Conservation (phyloP, 208 protist species). For the Acanthamoeba royreba region DNA sequence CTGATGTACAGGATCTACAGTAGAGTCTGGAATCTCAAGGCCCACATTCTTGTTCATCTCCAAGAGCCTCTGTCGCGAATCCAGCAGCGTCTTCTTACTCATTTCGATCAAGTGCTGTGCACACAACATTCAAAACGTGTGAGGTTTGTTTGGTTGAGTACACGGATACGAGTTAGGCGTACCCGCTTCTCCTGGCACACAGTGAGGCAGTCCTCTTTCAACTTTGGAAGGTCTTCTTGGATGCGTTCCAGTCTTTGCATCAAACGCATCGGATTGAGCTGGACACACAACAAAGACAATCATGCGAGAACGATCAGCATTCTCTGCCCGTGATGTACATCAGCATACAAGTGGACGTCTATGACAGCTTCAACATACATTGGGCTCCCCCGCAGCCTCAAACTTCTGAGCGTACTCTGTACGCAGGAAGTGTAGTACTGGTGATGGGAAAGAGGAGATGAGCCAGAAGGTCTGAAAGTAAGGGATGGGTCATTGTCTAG, state of each 20-base stretch:
- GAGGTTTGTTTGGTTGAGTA: neutral
- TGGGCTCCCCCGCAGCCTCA: neutral
- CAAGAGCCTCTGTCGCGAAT: neutral
- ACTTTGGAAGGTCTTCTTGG: neutral
- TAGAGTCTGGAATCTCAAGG: neutral
- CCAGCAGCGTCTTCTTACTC: neutral
- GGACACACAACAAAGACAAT: neutral
- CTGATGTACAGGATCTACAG: neutral
- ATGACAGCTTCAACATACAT: neutral
- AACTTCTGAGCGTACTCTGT: slow-evolving; percentile 34
- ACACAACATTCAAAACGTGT: neutral
- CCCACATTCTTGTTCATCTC: slow-evolving; percentile 1
- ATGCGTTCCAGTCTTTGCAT: neutral
- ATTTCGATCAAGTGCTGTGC: neutral
- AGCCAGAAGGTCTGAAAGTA: neutral
- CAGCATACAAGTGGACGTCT: too few species aligned
- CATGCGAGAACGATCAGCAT: neutral
- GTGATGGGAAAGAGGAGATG: neutral
- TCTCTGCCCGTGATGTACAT: too few species aligned
- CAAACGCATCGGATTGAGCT: slow-evolving; percentile 18
- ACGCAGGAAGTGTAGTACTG: neutral
- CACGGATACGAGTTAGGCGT: neutral
- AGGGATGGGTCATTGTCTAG: neutral
- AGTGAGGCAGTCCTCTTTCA: neutral
- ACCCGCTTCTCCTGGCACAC: neutral